Base-by-base conservation (phyloP, 352 stramenopile species). In the Globisporangium radiosum region DNA sequence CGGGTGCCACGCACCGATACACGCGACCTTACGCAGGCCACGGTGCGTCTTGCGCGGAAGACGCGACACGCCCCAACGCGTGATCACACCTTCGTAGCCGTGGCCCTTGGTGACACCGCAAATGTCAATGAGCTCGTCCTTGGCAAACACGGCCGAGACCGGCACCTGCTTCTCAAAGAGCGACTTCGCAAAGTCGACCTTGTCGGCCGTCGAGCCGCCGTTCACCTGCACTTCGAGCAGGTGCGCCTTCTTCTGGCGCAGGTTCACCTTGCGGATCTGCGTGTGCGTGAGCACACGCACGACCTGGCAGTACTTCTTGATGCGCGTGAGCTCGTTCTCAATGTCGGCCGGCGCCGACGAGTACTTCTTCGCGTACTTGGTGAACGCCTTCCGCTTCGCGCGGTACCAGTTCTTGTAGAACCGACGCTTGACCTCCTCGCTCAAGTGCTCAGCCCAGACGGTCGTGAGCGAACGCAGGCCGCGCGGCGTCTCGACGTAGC, bases 381-480 rank as follows among this genome's bases (percentile, higher is more conserved):
- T 99, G 90, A 99, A 99, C 59, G 98, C 98, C 97, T 99, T 99
- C 63, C 98, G 97, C 97, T 99, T 99, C 73, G 83, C 95, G 71
- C 96, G 96, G 87, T 99, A 99, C 97, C 97, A 99, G 94, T 99
- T 99, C 96, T 99, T 99, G 97, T 99, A 99, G 81, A 99, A 98
- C 72, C 97, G 94, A 87, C 97, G 95, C 93, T 98, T 98, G 66
- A 99, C 69, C 73, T 99, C 97, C 69, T 99, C 97, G 75, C 77
- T 97, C 73, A 99, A 88, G 85, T 99, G 97, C 89, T 99, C 92
- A 15, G 98, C 97, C 79, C 98, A 99, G 60, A 99, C 98, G 54
- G 98, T 99, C 47, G 96, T 99, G 59, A 99, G 85, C 54, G 97
- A 99, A 64, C 97, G 96, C 63, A 99, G 92, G 72, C 98, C 98